Conservation (phyloP, 1,284 basidiomycete genomes). For the Boletus calvinii region DNA sequence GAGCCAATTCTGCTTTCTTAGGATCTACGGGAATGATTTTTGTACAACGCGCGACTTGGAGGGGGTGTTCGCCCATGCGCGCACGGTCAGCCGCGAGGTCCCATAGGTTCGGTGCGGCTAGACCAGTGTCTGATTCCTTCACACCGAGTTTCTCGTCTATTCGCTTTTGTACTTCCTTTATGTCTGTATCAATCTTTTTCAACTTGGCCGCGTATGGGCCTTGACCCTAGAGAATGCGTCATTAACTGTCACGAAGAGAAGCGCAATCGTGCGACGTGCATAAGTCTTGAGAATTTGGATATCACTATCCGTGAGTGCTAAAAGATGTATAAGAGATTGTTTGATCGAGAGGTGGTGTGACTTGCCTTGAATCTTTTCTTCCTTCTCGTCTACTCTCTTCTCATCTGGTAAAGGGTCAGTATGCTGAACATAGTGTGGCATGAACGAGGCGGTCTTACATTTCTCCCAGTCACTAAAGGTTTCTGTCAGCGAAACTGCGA, state of each 20-base stretch:
- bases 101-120: constrained; percentile 97
- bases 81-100: constrained; percentile 87
- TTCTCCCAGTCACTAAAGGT: constrained; percentile 90
- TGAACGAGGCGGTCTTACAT: constrained; percentile 48
- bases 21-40: constrained; percentile 92
- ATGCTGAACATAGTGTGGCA: neutral
- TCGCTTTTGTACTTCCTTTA: constrained; percentile 95
- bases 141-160: constrained; percentile 98
- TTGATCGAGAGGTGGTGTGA: constrained; percentile 14
- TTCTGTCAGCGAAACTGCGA: constrained; percentile 7
- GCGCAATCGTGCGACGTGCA: constrained; percentile 41
- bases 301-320: constrained; percentile 95
- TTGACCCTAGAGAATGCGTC: constrained; percentile 70
- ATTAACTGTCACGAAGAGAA: neutral
- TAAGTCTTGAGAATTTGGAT: constrained; percentile 99
- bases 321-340: constrained; percentile 14
- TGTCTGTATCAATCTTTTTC: constrained; percentile 90
- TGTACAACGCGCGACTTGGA: constrained; percentile 97
- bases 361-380: constrained; percentile 90
- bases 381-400: constrained; percentile 79
- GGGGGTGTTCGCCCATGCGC: constrained; percentile 89
- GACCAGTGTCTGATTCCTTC: constrained; percentile 97
- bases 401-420: constrained; percentile 51
- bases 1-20: constrained; percentile 68
- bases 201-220: constrained; percentile 92